These are phyloP conservation scores for Corymbia maculata DNA, from an alignment of 345 rosid genomes.

Conservation along the genomic window DNA sequence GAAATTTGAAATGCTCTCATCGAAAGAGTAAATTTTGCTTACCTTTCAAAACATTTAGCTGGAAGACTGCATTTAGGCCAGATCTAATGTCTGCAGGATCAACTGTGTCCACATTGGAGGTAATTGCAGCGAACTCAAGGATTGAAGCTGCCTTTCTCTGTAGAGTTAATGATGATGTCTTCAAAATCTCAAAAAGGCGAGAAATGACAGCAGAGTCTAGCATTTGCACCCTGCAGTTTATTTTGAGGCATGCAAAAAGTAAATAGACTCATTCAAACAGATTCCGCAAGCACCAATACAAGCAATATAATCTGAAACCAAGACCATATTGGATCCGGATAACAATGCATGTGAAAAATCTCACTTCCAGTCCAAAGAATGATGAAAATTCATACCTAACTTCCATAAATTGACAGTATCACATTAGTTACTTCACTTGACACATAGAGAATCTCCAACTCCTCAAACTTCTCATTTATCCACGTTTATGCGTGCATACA, in stretches of 20 bases:
- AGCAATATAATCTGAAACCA: background rate
- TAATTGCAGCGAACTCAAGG: constrained; percentile 45
- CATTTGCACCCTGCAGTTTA: constrained; percentile 29
- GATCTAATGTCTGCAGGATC: constrained; percentile 40
- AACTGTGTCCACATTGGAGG: constrained; percentile 28
- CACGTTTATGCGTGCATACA: background rate
- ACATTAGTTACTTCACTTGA: background rate
- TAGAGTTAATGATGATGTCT: constrained; percentile 37
- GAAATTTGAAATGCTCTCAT: background rate
- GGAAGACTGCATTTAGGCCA: constrained; percentile 51
- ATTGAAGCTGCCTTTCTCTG: constrained; percentile 67
- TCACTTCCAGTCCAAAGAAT: background rate
- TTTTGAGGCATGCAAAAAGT: constrained; percentile 3
- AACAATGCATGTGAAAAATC: background rate
- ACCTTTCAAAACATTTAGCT: constrained; percentile 54
- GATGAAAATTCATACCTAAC: background rate
- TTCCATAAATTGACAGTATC: background rate
- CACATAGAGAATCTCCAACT: background rate
- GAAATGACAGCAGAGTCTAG: constrained; percentile 41
- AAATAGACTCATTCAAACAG: background rate
- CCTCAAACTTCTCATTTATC: background rate
- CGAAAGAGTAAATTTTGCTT: background rate
- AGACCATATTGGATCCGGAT: background rate
- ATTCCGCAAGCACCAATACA: background rate
- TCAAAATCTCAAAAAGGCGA: constrained; percentile 52